Evolutionary conservation across 2,329 filamentous ascomycete species (phyloP).

Genomic region (Lecanicillium sp.): DNA sequence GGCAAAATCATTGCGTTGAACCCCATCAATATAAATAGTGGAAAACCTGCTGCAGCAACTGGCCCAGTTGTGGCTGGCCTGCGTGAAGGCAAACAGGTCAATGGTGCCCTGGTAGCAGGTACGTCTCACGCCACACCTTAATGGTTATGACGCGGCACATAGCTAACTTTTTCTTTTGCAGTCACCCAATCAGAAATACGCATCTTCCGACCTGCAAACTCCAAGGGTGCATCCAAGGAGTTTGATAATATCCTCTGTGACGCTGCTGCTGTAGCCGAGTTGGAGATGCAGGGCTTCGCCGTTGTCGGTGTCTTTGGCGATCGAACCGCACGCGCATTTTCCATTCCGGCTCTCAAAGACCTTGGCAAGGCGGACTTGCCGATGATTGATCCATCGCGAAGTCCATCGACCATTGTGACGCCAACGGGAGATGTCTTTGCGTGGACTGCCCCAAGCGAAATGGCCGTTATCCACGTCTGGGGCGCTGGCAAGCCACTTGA

Average conservation of each 20-base stretch:
- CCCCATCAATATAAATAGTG: constrained; percentile 72
- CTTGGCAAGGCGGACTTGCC: constrained; percentile 60
- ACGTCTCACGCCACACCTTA: constrained; percentile 19
- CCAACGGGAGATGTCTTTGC: constrained; percentile 74
- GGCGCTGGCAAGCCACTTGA: constrained; percentile 60
- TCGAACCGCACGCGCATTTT: constrained; percentile 69
- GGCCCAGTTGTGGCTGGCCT: constrained; percentile 68
- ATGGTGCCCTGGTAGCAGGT: constrained; percentile 74
- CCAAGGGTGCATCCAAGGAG: constrained; percentile 85
- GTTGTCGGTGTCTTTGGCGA: constrained; percentile 82
- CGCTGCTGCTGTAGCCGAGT: constrained; percentile 66
- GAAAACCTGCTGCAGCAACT: constrained; percentile 66
- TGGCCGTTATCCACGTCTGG: constrained; percentile 78
- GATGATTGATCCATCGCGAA: constrained; percentile 66
- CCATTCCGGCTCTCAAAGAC: constrained; percentile 82
- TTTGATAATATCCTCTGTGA: constrained; percentile 82
- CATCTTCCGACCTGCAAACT: constrained; percentile 75
- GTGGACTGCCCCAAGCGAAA: constrained; percentile 82
- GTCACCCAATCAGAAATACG: constrained; percentile 64
- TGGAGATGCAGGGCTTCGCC: constrained; percentile 67
- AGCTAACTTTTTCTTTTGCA: constrained; percentile 28
- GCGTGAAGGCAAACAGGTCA: constrained; percentile 63
- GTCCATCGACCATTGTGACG: constrained; percentile 61
- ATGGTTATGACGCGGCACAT: background rate
- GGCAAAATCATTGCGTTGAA: constrained; percentile 66